phyloP scores from a whole-genome alignment of 164 flowering plant genomes.

The Vitis rotundifolia region DNA sequence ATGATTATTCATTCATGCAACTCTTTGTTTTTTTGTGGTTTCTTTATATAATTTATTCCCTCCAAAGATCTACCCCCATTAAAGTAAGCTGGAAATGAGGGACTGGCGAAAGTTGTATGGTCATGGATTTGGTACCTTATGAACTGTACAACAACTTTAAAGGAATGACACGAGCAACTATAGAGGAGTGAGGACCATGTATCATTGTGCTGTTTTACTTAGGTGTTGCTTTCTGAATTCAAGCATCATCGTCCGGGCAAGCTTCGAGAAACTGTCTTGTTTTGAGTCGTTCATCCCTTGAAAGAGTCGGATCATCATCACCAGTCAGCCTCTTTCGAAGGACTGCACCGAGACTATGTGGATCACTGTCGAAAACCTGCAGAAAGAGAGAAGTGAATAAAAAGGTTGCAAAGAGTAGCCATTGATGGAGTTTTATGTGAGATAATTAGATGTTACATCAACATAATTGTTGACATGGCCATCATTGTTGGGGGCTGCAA shows the following conservation, averaged over 20 bases:
- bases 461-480: slow-evolving; percentile 94
- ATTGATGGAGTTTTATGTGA: not conserved
- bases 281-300: slow-evolving; percentile 47
- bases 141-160: no score
- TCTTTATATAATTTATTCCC: no score
- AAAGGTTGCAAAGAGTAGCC: not conserved
- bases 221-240: no score
- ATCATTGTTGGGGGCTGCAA: slow-evolving; percentile 66
- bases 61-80: no score
- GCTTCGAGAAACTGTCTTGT: slow-evolving; percentile 62
- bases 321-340: slow-evolving; percentile 45
- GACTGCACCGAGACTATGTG: slow-evolving; percentile 31
- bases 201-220: no score
- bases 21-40: no score
- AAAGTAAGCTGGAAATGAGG: no score
- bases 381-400: not conserved
- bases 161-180: no score
- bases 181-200: no score
- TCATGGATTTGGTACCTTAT: no score
- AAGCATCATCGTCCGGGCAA: slow-evolving; percentile 30
- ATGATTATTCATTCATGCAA: no score
- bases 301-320: slow-evolving; percentile 70
- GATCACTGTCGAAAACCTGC: slow-evolving; percentile 57
- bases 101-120: no score
- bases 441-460: slow-evolving; percentile 41